Percentiles rank a stretch among this genome's conserved stretches.
These are phyloP conservation scores for Aspergillus sp. DNA, from an alignment of 2,329 filamentous ascomycete species.

Conservation along the genomic window DNA sequence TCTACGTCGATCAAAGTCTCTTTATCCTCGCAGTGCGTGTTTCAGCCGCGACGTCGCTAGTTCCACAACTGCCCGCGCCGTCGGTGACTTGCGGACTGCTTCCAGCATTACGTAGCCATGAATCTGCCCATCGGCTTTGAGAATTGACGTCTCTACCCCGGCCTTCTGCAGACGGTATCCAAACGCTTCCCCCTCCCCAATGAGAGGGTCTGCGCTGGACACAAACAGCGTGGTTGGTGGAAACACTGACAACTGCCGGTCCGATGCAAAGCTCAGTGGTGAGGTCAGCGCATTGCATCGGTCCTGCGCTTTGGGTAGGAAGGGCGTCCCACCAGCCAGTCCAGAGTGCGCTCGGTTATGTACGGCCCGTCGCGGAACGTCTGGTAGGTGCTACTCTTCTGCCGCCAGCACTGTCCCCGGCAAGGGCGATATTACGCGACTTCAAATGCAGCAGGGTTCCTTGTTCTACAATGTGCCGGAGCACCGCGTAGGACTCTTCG, in stretches of 20 bases:
- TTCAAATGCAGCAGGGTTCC: background rate
- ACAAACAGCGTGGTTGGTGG: slow-evolving; percentile 5
- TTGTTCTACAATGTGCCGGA: background rate
- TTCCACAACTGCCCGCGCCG: slow-evolving; percentile 5
- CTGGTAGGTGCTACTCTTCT: slow-evolving; percentile 4
- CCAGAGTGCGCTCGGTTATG: slow-evolving; percentile 4
- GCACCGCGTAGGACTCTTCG: slow-evolving; percentile 1
- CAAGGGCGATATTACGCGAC: background rate
- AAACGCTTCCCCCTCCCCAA: slow-evolving; percentile 6
- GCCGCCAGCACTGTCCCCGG: slow-evolving; percentile 1
- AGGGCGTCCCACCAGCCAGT: slow-evolving; percentile 7
- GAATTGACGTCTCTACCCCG: slow-evolving; percentile 4
- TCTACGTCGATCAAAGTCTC: too few species aligned
- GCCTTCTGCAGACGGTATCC: slow-evolving; percentile 5
- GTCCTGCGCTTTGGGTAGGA: slow-evolving; percentile 3
- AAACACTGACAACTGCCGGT: slow-evolving; percentile 4
- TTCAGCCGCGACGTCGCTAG: slow-evolving; percentile 2
- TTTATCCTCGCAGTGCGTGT: background rate
- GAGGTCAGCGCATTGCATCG: slow-evolving; percentile 3
- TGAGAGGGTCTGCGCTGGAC: slow-evolving; percentile 4
- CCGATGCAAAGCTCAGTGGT: slow-evolving; percentile 2
- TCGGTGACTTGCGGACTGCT: slow-evolving; percentile 4
- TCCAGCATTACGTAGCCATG: slow-evolving; percentile 7
- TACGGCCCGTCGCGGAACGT: slow-evolving; percentile 5
- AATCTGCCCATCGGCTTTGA: slow-evolving; percentile 8